Evolutionary conservation across 805 yeast genomes (phyloP).

Genomic region (Yarrowia sp.): DNA sequence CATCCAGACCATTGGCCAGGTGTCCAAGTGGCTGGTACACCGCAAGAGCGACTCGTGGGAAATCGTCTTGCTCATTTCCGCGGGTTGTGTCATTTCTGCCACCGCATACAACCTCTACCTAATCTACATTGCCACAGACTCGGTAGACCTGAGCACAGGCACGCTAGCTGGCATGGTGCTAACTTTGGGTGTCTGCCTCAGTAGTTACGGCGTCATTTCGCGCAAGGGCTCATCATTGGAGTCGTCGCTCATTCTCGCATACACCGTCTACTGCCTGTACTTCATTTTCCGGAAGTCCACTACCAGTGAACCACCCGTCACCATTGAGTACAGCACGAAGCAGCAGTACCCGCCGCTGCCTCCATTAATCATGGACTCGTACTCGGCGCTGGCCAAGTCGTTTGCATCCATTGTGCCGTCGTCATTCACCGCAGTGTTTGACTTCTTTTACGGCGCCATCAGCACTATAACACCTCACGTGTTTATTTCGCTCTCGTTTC

Average conservation of each 20-base stretch:
- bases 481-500: conserved; percentile 72
- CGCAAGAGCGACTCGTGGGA: conserved; percentile 74
- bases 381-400: conserved; percentile 38
- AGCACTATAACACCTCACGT: conserved; percentile 77
- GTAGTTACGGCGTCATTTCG: conserved; percentile 68
- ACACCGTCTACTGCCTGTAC: conserved; percentile 88
- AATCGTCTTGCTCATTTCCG: conserved; percentile 63
- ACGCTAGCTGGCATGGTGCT: conserved; percentile 82
- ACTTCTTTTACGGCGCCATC: conserved; percentile 48
- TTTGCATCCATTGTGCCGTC: conserved; percentile 42
- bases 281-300: conserved; percentile 75
- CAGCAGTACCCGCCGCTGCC: conserved; percentile 37
- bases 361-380: conserved; percentile 41
- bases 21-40: conserved; percentile 62
- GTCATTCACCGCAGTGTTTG: conserved; percentile 42
- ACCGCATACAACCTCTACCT: conserved; percentile 76
- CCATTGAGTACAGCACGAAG: not conserved
- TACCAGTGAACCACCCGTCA: not conserved
- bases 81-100: conserved; percentile 72
- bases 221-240: conserved; percentile 89
- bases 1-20: conserved; percentile 90
- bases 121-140: conserved; percentile 56
- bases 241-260: conserved; percentile 78
- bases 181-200: conserved; percentile 60
- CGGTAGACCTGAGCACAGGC: conserved; percentile 68